Conservation (phyloP, 345 rosid species). For the Rubroshorea leprosula region DNA sequence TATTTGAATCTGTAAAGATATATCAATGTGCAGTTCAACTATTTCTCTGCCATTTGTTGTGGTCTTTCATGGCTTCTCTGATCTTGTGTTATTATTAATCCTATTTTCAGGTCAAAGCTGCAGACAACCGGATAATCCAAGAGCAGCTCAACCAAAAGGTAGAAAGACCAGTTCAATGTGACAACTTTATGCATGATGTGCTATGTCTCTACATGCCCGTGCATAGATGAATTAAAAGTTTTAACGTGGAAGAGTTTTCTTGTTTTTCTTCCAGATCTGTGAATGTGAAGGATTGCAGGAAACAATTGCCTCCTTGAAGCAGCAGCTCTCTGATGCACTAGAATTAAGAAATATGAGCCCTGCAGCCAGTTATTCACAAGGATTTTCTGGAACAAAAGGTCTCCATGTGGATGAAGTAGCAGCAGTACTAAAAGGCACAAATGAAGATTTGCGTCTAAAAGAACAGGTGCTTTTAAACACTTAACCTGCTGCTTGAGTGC, state of each 20-base stretch:
- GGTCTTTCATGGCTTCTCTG: background rate
- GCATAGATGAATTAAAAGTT: background rate
- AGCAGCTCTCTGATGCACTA: constrained; percentile 59
- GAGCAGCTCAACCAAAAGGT: constrained; percentile 92
- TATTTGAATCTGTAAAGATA: background rate
- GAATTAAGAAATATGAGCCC: constrained; percentile 37
- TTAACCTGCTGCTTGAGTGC: constrained; percentile 8
- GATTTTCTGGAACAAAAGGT: constrained; percentile 30
- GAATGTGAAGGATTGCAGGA: constrained; percentile 73
- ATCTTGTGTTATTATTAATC: background rate
- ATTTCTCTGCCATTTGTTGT: no score
- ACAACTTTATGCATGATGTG: background rate
- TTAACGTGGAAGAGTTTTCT: constrained; percentile 24
- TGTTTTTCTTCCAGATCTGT: constrained; percentile 37
- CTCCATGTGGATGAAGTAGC: constrained; percentile 28
- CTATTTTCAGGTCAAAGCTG: constrained; percentile 72
- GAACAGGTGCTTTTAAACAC: constrained; percentile 40
- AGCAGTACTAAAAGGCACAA: constrained; percentile 24
- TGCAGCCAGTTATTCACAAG: constrained; percentile 33
- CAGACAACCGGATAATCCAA: constrained; percentile 85
- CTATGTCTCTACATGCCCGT: background rate
- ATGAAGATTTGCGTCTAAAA: constrained; percentile 30
- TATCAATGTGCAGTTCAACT: no score
- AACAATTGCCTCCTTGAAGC: constrained; percentile 59
- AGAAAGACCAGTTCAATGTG: constrained; percentile 4